These are phyloP conservation scores for Suillus subalutaceus DNA, from an alignment of 768 basidiomycete genomes.

Conservation along the genomic window DNA sequence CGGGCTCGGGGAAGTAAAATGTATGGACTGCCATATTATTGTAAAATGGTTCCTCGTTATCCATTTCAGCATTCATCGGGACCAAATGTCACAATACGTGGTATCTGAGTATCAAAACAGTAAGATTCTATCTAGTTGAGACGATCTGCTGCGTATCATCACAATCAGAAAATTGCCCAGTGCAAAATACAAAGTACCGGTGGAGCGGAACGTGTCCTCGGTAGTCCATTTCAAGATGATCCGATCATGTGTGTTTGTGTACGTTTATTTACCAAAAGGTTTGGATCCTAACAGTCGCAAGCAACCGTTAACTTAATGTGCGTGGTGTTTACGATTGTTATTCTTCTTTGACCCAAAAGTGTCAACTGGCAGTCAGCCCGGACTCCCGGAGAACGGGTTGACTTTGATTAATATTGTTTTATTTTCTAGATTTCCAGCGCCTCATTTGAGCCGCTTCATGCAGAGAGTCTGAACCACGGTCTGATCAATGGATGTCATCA, in stretches of 20 bases:
- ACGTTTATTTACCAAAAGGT: constrained; percentile 4
- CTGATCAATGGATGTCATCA: background rate
- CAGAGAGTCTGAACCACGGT: background rate
- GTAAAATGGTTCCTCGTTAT: background rate
- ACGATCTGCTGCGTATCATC: background rate
- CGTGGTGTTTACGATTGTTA: background rate
- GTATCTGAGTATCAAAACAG: background rate
- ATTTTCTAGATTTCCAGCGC: background rate
- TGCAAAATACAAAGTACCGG: background rate
- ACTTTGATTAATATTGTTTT: background rate
- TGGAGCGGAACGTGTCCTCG: background rate
- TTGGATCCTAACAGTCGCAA: constrained; percentile 1
- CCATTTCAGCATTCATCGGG: background rate
- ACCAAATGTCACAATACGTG: background rate
- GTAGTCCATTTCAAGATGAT: too few species aligned
- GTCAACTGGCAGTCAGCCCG: background rate
- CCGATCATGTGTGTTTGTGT: background rate
- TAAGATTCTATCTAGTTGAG: background rate
- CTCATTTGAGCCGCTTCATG: background rate
- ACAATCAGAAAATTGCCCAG: background rate
- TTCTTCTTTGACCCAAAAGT: constrained; percentile 1
- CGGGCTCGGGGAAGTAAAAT: constrained; percentile 21
- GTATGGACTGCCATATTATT: constrained; percentile 24
- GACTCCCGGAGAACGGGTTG: background rate
- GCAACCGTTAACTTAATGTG: background rate